These are phyloP conservation scores for Arthrobotrys sinensis DNA, from an alignment of 2,329 filamentous ascomycete species.

Conservation along the genomic window DNA sequence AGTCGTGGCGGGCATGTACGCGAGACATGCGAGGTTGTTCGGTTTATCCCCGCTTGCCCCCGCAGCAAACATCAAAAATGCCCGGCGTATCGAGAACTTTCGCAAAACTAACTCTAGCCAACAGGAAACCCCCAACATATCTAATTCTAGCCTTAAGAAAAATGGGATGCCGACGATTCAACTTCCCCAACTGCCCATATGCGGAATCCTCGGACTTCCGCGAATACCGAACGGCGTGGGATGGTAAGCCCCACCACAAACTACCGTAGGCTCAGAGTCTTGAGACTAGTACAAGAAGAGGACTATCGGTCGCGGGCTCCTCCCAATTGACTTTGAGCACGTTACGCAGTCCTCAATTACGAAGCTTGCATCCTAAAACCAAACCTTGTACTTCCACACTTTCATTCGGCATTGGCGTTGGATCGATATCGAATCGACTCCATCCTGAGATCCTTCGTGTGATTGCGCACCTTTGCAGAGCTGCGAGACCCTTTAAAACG, in stretches of 20 bases:
- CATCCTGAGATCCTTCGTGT: background rate
- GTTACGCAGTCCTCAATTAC: background rate
- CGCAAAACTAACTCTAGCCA: background rate
- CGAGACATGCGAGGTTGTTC: slow-evolving; percentile 1
- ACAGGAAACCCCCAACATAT: background rate
- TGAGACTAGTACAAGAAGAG: background rate
- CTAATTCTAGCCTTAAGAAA: background rate
- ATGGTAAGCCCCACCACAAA: slow-evolving; percentile 1
- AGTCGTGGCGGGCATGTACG: background rate
- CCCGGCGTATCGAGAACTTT: slow-evolving; percentile 5
- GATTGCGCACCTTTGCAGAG: background rate
- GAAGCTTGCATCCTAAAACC: background rate
- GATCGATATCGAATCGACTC: background rate
- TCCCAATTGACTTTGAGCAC: background rate
- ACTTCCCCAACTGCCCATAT: background rate
- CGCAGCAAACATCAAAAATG: slow-evolving; percentile 7
- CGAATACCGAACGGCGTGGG: background rate
- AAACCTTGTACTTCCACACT: slow-evolving; percentile 17
- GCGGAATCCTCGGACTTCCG: background rate
- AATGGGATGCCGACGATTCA: background rate
- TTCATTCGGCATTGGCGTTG: background rate
- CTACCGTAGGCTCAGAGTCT: background rate
- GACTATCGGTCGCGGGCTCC: background rate
- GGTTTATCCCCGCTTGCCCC: slow-evolving; percentile 24
- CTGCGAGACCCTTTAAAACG: background rate